Conservation (phyloP, 495 filamentous ascomycete genomes). For the Aspergillus indologenus region DNA sequence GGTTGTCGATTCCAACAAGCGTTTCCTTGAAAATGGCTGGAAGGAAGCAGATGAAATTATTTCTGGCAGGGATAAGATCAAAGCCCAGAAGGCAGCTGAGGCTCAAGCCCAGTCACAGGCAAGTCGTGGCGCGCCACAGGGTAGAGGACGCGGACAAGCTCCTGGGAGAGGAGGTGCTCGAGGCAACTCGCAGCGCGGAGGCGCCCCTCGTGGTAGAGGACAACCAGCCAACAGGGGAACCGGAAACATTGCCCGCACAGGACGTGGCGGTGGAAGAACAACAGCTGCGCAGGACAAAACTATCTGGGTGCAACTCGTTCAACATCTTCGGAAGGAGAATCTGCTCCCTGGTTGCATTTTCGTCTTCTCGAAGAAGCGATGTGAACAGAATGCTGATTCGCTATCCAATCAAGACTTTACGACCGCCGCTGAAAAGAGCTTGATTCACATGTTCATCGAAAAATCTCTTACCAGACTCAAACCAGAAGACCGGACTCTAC, state of each 20-base stretch:
- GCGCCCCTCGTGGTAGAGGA: conserved; percentile 57
- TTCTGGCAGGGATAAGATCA: conserved; percentile 76
- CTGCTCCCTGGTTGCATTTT: conserved; percentile 93
- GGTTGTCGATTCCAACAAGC: conserved; percentile 90
- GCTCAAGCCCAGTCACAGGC: conserved; percentile 44
- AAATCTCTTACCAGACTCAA: conserved; percentile 91
- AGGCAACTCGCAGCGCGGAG: conserved; percentile 40
- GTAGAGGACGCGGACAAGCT: conserved; percentile 43
- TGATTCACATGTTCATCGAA: conserved; percentile 95
- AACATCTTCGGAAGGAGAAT: conserved; percentile 80
- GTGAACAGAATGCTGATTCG: conserved; percentile 94
- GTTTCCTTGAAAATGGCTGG: conserved; percentile 86
- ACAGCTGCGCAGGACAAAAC: conserved; percentile 90
- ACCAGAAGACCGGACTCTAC: conserved; percentile 81
- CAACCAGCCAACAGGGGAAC: conserved; percentile 57
- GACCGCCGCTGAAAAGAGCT: conserved; percentile 88
- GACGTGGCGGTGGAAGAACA: conserved; percentile 78
- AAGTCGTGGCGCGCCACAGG: conserved; percentile 52
- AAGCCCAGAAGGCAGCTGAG: conserved; percentile 51
- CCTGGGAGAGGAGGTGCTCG: conserved; percentile 35
- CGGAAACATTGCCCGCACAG: conserved; percentile 85
- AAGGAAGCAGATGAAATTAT: conserved; percentile 86
- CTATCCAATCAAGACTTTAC: conserved; percentile 92
- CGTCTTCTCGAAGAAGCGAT: conserved; percentile 96
- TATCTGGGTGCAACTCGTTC: conserved; percentile 93